Base-by-base conservation (phyloP, 164 flowering plant species). In the Kingdonia uniflora region DNA sequence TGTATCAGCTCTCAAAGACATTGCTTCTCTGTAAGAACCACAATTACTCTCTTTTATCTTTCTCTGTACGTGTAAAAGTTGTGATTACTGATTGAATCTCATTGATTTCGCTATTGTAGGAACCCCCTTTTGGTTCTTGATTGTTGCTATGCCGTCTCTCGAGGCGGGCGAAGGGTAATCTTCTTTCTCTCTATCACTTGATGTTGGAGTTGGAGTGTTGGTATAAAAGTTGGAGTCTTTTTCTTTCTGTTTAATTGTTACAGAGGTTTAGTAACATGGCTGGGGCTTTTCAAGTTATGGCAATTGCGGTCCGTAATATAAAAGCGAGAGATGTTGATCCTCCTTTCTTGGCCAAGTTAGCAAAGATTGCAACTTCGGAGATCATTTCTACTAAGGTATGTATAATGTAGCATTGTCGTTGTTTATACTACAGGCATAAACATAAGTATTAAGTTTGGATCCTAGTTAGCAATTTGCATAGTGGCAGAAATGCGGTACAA, bases 131-230 rank as follows among this genome's bases (percentile, higher is more conserved):
- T 85, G 58, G 92, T 91, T 22, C 98, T 91, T 2, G 95, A 91
- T 17, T 87, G 92, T 61, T 91, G 92, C 68, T 79, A 55, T 2
- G 57, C 73, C 16, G 79, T 76, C 40, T 85, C 96, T 26, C 79
- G 85, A 19, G 98, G 98, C n/a, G 96, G 98, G 33, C 84, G 98
- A 11, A 66, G 96, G 72, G 98, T 91, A 78, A 78, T 6, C 19
- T 1, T 59, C 6, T 13, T n/a, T 6, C 20, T 21, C 15, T 21
- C 19, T 29, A 7, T 12, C 37, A 12, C 2, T 40, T 47, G 35
- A 29, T 8, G 4, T 29, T 29, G 35, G 4, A 29, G 35, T 29
- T 29, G 4, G 35, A 8, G 4, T 29, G 8, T 29, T 29, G 4
- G 8, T 3, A 8, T 29, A 29, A 29, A 29, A n/a, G n/a, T 46